Conservation (phyloP, 2,329 filamentous ascomycete genomes). For the Phyllosticta citriasiana region DNA sequence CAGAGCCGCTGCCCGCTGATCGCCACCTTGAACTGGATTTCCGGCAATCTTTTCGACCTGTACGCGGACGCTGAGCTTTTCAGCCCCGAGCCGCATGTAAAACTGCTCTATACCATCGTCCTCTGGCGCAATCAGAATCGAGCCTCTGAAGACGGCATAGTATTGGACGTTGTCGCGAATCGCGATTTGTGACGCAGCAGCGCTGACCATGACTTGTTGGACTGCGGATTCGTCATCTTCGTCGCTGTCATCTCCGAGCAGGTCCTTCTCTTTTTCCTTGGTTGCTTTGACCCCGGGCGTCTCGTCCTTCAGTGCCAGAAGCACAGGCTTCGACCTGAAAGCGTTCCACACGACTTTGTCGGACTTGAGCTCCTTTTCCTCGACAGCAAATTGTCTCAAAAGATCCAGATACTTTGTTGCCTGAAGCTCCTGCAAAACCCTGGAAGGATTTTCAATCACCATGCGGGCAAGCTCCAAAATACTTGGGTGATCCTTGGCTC, state of each 20-base stretch:
- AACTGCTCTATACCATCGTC: slow-evolving; percentile 80
- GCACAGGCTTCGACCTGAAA: slow-evolving; percentile 65
- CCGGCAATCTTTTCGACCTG: slow-evolving; percentile 9
- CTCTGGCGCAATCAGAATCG: slow-evolving; percentile 76
- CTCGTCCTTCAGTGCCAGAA: slow-evolving; percentile 71
- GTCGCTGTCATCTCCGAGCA: slow-evolving; percentile 32
- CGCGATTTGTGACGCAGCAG: slow-evolving; percentile 57
- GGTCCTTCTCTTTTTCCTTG: slow-evolving; percentile 32
- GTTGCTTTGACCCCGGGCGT: slow-evolving; percentile 35
- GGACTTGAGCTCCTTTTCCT: slow-evolving; percentile 57
- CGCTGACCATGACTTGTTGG: slow-evolving; percentile 4
- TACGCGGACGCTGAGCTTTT: slow-evolving; percentile 53
- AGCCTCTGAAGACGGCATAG: slow-evolving; percentile 78
- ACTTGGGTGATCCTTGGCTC: slow-evolving; percentile 84
- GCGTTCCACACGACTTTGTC: slow-evolving; percentile 69
- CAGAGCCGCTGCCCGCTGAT: slow-evolving; percentile 57
- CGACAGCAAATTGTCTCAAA: slow-evolving; percentile 69
- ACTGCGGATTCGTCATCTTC: slow-evolving; percentile 25
- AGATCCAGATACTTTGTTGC: slow-evolving; percentile 80
- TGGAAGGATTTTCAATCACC: slow-evolving; percentile 73
- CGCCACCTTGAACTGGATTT: slow-evolving; percentile 39
- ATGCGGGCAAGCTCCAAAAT: slow-evolving; percentile 75
- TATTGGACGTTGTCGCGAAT: slow-evolving; percentile 40
- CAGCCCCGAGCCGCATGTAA: slow-evolving; percentile 71
- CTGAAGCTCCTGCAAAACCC: slow-evolving; percentile 70